A percentile compares a stretch with the other conserved stretches of the same genome.
Conservation (phyloP, 2,329 filamentous ascomycete genomes). For the Leptographium wingfieldii region DNA sequence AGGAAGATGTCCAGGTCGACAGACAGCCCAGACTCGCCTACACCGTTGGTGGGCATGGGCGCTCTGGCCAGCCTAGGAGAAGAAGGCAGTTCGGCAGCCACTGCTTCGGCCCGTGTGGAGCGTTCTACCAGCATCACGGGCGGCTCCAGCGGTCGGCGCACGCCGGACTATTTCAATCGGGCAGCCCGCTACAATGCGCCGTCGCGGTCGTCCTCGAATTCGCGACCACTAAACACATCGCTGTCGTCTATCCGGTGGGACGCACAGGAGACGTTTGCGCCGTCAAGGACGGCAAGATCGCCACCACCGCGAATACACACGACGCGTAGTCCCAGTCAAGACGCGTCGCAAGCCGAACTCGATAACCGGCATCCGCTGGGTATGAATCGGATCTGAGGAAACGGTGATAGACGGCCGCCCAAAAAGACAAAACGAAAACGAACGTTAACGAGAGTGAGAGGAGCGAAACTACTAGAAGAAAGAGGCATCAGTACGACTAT, state of each 20-base stretch:
- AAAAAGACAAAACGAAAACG: neutral
- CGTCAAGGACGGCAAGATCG: neutral
- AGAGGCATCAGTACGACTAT: neutral
- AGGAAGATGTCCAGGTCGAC: neutral
- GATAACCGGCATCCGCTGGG: constrained; percentile 40
- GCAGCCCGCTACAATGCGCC: constrained; percentile 43
- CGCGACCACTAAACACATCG: constrained; percentile 28
- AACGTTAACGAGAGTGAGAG: neutral
- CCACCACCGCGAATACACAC: constrained; percentile 2
- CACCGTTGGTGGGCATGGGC: neutral
- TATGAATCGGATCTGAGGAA: constrained; percentile 40
- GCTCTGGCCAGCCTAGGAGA: neutral
- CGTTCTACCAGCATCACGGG: neutral
- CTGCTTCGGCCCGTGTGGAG: neutral
- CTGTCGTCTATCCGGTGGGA: constrained; percentile 25
- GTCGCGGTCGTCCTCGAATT: constrained; percentile 42
- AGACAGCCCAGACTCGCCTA: neutral
- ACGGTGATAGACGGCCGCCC: neutral
- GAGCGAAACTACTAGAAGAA: neutral
- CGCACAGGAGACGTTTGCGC: constrained; percentile 22
- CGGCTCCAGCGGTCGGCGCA: constrained; percentile 25
- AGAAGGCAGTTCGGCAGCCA: neutral
- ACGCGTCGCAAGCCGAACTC: constrained; percentile 9
- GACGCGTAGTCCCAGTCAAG: constrained; percentile 4
- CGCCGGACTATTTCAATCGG: constrained; percentile 43